Conservation (phyloP, 163 green algal species). For the Chlorella variabilis region DNA sequence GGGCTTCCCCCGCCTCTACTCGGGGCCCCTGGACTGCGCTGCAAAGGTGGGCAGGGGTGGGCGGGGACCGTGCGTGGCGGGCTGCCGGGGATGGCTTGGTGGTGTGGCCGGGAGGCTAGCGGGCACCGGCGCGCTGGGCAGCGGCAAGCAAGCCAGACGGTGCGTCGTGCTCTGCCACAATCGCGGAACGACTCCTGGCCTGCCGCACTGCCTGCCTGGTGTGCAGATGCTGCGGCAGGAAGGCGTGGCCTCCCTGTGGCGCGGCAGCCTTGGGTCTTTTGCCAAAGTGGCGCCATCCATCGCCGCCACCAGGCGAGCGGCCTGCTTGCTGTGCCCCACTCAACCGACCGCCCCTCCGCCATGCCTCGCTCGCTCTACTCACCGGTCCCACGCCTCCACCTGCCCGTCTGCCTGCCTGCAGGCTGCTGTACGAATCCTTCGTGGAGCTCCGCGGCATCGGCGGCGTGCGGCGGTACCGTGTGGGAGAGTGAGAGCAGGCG, state of each 20-base stretch:
- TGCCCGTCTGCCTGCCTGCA: neutral
- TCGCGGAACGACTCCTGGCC: too few species aligned
- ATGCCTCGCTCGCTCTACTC: too few species aligned
- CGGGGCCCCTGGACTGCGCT: constrained; percentile 19
- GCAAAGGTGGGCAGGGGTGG: neutral
- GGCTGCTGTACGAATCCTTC: constrained; percentile 36
- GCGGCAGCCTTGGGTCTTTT: constrained; percentile 33
- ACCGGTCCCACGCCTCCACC: neutral
- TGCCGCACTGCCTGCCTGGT: too few species aligned
- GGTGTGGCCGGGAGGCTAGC: too few species aligned
- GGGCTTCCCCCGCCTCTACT: constrained; percentile 23
- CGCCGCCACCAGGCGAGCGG: constrained; percentile 19
- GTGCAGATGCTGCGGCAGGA: constrained; percentile 38
- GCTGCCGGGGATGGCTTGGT: too few species aligned
- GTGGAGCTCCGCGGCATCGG: constrained; percentile 34
- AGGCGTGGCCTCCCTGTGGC: constrained; percentile 28
- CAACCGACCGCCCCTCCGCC: too few species aligned
- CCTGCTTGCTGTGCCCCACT: neutral
- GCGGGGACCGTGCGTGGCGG: too few species aligned
- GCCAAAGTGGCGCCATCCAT: constrained; percentile 40
- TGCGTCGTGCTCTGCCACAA: too few species aligned
- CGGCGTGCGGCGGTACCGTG: constrained; percentile 30
- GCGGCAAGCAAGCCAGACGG: too few species aligned
- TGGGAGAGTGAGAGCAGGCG: neutral
- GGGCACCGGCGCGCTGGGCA: too few species aligned